Evolutionary conservation across 225 moss, liverwort and hornwort genomes (phyloP), one percentile per base, ranked within the genome.

Genomic region (Pleurozium schreberi): DNA sequence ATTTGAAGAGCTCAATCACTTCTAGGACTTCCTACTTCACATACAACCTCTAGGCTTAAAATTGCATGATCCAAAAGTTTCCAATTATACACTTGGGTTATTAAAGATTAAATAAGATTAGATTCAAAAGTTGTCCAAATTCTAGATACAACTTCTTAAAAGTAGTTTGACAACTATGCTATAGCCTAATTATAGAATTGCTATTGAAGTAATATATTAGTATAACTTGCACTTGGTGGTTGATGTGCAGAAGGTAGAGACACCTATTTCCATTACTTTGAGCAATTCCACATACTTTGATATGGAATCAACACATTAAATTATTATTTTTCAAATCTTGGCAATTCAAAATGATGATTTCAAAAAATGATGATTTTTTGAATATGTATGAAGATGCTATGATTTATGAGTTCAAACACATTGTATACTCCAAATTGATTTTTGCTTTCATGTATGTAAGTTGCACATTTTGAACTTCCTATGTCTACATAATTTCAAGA

Each of bases 361-460:
- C 1, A 2, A 58, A 58, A 58, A 58, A 20, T 13, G 11, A 23
- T 40, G 8, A 27, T 43, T 27, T 67, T 21, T 8, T 71, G 0
- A 43, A 71, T 71, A 2, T 43, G 8, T 43, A 27, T 10, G 4
- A 43, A 42, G 27, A 28, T 28, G 28, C 10, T 28, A 28, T 73
- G 10, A 71, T 28, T 28, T 45, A 6, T 45, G 4, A 45, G 18
- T 73, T 30, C 18, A 73, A 73, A 45, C 30, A 19, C 7, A 18
- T 30, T 3, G 11, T 30, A 0, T 19, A 49, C 7, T 0, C 4
- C 6, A 18, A 18, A 31, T 6, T 28, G 0, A 6, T 73, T 73
- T 47, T 75, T 47, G 18, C 30, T 19, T 31, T 75, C 18, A 47
- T 11, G 2, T 49, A 33, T 19, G 8, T 8, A 75, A 19, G 18